Conservation (phyloP, 371 early-diverging fungal species). For the Gilbertella persicaria region DNA sequence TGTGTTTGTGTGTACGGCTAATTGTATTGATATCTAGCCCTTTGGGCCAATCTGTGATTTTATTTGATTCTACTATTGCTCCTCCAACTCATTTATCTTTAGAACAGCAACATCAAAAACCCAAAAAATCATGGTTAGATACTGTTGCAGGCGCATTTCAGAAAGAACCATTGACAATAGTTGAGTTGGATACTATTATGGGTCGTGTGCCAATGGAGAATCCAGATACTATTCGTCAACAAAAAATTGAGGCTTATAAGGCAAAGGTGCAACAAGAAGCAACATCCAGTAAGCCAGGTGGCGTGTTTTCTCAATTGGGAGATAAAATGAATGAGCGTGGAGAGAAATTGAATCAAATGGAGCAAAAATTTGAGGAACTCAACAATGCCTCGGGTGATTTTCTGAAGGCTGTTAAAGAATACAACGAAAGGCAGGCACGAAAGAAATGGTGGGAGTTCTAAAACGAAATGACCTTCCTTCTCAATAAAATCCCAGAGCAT, state of each 20-base stretch:
- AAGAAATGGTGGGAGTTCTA: slow-evolving; percentile 62
- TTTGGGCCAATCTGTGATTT: slow-evolving; percentile 39
- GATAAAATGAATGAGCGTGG: slow-evolving; percentile 61
- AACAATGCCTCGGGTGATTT: slow-evolving; percentile 55
- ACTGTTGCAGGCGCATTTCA: slow-evolving; percentile 48
- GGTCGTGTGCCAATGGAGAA: slow-evolving; percentile 23
- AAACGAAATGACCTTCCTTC: no score
- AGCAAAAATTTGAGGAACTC: slow-evolving; percentile 57
- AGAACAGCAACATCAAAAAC: slow-evolving; percentile 17
- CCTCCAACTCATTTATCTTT: slow-evolving; percentile 44
- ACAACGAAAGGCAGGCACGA: slow-evolving; percentile 57
- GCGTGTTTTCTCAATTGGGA: slow-evolving; percentile 48
- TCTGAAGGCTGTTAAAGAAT: slow-evolving; percentile 52
- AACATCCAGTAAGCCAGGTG: slow-evolving; percentile 16
- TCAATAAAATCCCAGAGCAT: no score
- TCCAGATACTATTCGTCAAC: slow-evolving; percentile 11
- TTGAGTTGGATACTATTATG: slow-evolving; percentile 50
- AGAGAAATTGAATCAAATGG: slow-evolving; percentile 46
- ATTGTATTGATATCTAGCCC: slow-evolving; percentile 11
- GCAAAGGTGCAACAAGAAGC: slow-evolving; percentile 11
- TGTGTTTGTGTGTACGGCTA: neutral
- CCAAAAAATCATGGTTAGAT: slow-evolving; percentile 47
- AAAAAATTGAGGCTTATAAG: slow-evolving; percentile 21
- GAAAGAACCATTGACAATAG: slow-evolving; percentile 44
- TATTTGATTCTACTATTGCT: slow-evolving; percentile 37